A percentile compares a stretch with the other conserved stretches of the same genome.
Evolutionary conservation across 306 rosid genomes (phyloP).

Genomic region (Malus fusca): DNA sequence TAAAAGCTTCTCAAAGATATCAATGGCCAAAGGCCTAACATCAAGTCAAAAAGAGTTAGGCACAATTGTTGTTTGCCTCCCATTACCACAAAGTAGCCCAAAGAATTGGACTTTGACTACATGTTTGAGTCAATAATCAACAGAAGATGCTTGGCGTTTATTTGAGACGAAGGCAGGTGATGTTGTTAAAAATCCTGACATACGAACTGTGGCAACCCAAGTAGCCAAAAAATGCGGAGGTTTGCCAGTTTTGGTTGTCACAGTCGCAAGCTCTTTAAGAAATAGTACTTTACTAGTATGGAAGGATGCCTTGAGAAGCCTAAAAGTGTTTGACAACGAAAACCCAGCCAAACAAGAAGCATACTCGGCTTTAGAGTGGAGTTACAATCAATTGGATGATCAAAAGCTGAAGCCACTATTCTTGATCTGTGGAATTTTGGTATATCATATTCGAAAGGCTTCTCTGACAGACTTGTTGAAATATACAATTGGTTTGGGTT

Average conservation of each 20-base stretch:
- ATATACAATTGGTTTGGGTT: constrained; percentile 15
- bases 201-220: background rate
- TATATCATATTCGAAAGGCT: accelerated
- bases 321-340: background rate
- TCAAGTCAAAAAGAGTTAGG: no score
- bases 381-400: constrained; percentile 8
- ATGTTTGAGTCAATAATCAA: no score
- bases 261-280: constrained; percentile 14
- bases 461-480: constrained; percentile 12
- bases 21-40: no score
- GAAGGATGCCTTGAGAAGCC: background rate
- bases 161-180: constrained; percentile 10
- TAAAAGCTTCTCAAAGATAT: no score
- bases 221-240: constrained; percentile 27
- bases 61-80: no score
- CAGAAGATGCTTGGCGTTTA: constrained; percentile 28
- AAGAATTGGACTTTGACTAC: no score
- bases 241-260: constrained; percentile 28
- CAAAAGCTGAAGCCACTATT: constrained; percentile 6
- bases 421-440: constrained; percentile 22
- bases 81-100: no score
- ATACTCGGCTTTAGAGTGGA: constrained; percentile 7
- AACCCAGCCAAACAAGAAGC: background rate
- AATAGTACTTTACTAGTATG: background rate
- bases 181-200: background rate